Base-by-base conservation (phyloP, 2,329 filamentous ascomycete species). In the Ceratocystis variospora region DNA sequence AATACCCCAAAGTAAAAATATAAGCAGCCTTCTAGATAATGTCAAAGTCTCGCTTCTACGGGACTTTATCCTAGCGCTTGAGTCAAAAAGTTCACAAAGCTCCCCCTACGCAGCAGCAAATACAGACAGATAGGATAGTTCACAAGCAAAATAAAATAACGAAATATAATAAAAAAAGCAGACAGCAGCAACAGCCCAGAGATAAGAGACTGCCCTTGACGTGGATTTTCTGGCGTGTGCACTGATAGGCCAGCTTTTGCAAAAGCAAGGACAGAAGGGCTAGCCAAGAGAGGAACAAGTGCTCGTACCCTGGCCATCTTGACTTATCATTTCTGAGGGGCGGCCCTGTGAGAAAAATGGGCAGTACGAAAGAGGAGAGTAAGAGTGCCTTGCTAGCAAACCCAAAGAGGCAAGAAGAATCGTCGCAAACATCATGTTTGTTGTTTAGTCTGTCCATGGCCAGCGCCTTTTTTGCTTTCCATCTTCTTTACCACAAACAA, bases 171-270 rank as follows among this genome's bases (percentile, higher is more conserved):
- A 41, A 41, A 4, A 41, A 41, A 12, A 41, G 37, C 37, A 41
- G 10, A 1, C 37, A 55, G 12, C 19, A 55, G 31, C 19, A 55
- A 55, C 25, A 55, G 50, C 50, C 50, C 50, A 55, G 50, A 55
- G 50, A 55, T 55, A 55, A 55, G 50, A 55, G 50, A 55, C 50
- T 1, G 8, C 50, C 50, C 31, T 55, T 55, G 50, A 55, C 50
- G 22, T 55, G 50, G 50, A 55, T 55, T 55, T 19, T 10, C 50
- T 55, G 50, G 50, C 50, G 50, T 55, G 50, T 55, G 50, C 50
- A 55, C 50, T 55, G 50, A 55, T 31, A 55, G 50, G 10, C 50
- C 50, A 55, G 7, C 50, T 28, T 12, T 22, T 55, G 1, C 50
- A 15, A 28, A 55, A 28, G 50, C 22, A 55, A 55, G 50, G 50